Conservation (phyloP, 768 basidiomycete species). For the Crassisporium funariophilum region DNA sequence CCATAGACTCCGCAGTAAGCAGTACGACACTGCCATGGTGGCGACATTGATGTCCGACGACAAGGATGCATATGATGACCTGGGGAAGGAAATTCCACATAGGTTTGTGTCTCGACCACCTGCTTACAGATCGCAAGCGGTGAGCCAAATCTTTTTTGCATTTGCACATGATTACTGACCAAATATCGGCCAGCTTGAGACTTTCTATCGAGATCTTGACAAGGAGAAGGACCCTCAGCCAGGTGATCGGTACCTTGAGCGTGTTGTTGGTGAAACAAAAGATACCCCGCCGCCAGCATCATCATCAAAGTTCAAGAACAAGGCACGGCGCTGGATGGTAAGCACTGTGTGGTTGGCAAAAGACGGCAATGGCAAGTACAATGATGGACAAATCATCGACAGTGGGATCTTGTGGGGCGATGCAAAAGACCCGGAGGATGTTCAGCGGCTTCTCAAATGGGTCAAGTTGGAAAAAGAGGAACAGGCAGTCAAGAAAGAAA, state of each 20-base stretch:
- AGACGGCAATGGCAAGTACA: conserved; percentile 11
- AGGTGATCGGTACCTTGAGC: neutral
- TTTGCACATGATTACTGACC: too few relatives aligned
- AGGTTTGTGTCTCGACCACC: too few relatives aligned
- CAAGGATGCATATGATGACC: too few relatives aligned
- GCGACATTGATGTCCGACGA: too few relatives aligned
- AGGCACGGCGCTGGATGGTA: conserved; percentile 26
- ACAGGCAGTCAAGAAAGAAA: neutral
- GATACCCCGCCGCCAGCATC: conserved; percentile 9
- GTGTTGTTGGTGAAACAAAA: neutral
- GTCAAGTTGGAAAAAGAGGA: neutral
- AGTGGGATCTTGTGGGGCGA: too few relatives aligned
- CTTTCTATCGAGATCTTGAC: neutral
- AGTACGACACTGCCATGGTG: too few relatives aligned
- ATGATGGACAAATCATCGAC: too few relatives aligned
- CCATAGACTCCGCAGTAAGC: too few relatives aligned
- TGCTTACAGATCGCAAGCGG: too few relatives aligned
- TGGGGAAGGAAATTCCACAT: too few relatives aligned
- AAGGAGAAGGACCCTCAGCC: neutral
- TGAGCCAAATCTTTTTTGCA: neutral
- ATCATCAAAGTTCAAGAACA: conserved; percentile 5
- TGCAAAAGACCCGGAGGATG: neutral
- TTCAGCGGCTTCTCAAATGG: neutral
- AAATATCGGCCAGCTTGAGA: neutral
- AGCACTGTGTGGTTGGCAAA: conserved; percentile 14